Percentiles rank a stretch among this genome's conserved stretches.
Evolutionary conservation across 2,329 filamentous ascomycete genomes (phyloP).

Genomic region (Calonectria henricotiae): DNA sequence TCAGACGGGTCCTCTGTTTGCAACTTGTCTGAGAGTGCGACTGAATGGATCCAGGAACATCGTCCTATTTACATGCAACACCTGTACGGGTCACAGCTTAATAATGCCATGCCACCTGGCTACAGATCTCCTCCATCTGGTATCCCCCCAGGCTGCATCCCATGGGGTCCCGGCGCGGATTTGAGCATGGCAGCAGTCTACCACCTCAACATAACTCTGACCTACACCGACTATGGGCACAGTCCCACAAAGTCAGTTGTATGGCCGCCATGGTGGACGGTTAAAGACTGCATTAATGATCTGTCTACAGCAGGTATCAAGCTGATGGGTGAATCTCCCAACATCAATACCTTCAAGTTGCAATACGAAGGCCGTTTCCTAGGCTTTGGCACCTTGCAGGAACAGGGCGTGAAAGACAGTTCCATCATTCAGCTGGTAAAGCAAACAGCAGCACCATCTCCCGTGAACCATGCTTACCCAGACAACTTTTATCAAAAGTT

Average conservation of each 20-base stretch:
- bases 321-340: background rate
- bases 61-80: conserved; percentile 27
- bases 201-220: background rate
- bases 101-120: background rate
- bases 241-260: conserved; percentile 1
- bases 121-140: background rate
- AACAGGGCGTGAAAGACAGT: conserved; percentile 7
- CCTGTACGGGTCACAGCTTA: background rate
- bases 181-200: conserved; percentile 18
- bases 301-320: conserved; percentile 1
- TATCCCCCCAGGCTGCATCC: background rate
- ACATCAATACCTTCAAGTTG: background rate
- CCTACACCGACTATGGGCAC: background rate
- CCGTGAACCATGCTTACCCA: background rate
- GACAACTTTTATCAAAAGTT: too few relatives aligned
- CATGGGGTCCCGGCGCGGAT: conserved; percentile 6
- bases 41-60: conserved; percentile 1
- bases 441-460: background rate
- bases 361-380: background rate
- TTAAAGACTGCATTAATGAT: background rate
- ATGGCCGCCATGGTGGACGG: conserved; percentile 28
- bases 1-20: too few relatives aligned
- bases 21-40: background rate
- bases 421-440: conserved; percentile 1
- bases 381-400: background rate